Evolutionary conservation across 768 basidiomycete genomes (phyloP).

Genomic region (Boletus rubropictus): DNA sequence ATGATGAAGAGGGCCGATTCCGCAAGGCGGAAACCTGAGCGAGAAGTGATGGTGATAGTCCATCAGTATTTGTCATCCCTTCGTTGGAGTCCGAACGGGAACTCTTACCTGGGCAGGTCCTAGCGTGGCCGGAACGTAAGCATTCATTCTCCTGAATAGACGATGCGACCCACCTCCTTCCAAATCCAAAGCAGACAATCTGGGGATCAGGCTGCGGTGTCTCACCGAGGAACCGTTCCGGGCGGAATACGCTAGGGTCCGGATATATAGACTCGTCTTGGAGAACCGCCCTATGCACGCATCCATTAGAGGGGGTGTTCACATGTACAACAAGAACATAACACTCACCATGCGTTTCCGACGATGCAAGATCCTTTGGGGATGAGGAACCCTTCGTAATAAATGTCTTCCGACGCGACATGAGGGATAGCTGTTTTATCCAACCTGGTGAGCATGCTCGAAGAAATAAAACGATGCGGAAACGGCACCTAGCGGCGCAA

Average conservation of each 20-base stretch:
- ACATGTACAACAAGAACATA: neutral
- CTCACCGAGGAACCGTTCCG: slow-evolving; percentile 31
- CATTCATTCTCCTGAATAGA: neutral
- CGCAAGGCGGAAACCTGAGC: slow-evolving; percentile 26
- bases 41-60: neutral
- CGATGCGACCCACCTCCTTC: slow-evolving; percentile 20
- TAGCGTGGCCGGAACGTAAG: neutral
- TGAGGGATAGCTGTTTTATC: slow-evolving; percentile 10
- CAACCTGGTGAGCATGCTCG: neutral
- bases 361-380: slow-evolving; percentile 23
- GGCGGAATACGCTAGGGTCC: slow-evolving; percentile 29
- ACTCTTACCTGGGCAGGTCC: slow-evolving; percentile 18
- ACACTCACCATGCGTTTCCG: slow-evolving; percentile 24
- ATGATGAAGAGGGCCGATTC: slow-evolving; percentile 26
- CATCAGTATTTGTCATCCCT: no score
- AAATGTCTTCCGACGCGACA: slow-evolving; percentile 18
- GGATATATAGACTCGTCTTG: slow-evolving; percentile 40
- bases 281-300: slow-evolving; percentile 43
- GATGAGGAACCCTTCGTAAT: slow-evolving; percentile 11
- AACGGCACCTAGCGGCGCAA: slow-evolving; percentile 11
- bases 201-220: slow-evolving; percentile 17
- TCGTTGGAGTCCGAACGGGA: neutral
- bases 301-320: neutral
- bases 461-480: slow-evolving; percentile 20
- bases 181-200: slow-evolving; percentile 23